phyloP scores from a whole-genome alignment of 2,329 filamentous ascomycete species.

The Allantophomopsis cytisporea region DNA sequence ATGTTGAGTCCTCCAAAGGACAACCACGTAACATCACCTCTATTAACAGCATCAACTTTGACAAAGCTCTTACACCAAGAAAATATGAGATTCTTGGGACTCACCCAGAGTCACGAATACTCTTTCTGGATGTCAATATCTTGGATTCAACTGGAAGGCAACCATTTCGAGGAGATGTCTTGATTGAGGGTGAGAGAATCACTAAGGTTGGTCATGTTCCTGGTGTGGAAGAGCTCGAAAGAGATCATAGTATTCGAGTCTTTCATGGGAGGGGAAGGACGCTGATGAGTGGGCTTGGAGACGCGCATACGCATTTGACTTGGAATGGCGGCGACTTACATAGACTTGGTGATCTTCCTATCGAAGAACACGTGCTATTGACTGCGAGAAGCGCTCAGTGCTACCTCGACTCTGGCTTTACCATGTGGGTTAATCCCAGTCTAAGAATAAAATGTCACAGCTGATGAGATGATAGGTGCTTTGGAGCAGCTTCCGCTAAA shows the following conservation, averaged over 20 bases:
- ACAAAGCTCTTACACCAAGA: constrained; percentile 6
- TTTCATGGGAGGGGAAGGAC: constrained; percentile 19
- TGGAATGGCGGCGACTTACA: constrained; percentile 31
- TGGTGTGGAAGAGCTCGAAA: constrained; percentile 9
- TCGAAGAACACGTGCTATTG: constrained; percentile 32
- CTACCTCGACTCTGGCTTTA: constrained; percentile 34
- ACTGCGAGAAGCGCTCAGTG: constrained; percentile 27
- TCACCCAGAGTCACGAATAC: constrained; percentile 11
- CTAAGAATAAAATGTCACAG: not conserved
- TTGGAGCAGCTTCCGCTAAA: constrained; percentile 10
- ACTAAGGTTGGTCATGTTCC: constrained; percentile 14
- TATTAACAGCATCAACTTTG: constrained; percentile 8
- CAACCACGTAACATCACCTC: constrained; percentile 7
- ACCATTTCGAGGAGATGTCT: constrained; percentile 16
- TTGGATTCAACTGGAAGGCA: constrained; percentile 18
- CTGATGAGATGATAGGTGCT: constrained; percentile 1
- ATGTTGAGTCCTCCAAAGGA: constrained; percentile 3
- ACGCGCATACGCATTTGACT: constrained; percentile 32
- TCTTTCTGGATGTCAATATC: constrained; percentile 18
- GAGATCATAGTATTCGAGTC: constrained; percentile 7
- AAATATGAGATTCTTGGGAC: constrained; percentile 8
- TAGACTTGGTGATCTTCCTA: constrained; percentile 23
- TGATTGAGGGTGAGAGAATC: constrained; percentile 16
- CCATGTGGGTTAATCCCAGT: constrained; percentile 19
- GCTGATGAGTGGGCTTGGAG: constrained; percentile 33